Evolutionary conservation across 164 flowering plant species (phyloP).

Genomic region (Saururus chinensis): DNA sequence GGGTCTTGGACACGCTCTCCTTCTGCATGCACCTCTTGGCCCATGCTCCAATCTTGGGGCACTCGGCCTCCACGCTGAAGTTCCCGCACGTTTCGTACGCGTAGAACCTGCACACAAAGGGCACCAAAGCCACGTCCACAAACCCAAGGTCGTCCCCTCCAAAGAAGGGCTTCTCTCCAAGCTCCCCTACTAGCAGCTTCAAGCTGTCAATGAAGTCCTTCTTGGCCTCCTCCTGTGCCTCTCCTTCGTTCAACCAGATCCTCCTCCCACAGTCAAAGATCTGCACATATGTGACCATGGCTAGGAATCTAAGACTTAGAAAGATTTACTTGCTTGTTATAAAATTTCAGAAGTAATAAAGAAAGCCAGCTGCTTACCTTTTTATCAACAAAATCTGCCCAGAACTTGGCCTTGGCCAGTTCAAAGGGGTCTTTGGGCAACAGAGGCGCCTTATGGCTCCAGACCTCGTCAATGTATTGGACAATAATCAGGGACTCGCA

Average conservation of each 20-base stretch:
- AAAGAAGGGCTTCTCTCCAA: conserved; percentile 12
- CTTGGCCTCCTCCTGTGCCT: conserved; percentile 7
- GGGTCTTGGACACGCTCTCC: conserved; percentile 12
- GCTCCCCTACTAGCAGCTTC: conserved; percentile 13
- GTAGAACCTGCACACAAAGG: conserved; percentile 6
- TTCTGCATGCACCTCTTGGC: conserved; percentile 12
- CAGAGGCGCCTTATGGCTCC: conserved; percentile 9
- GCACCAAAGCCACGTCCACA: conserved; percentile 7
- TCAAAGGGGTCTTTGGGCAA: conserved; percentile 14
- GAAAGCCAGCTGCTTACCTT: conserved; percentile 5
- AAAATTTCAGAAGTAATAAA: no score
- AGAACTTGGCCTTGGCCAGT: conserved; percentile 11
- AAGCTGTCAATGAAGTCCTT: conserved; percentile 8
- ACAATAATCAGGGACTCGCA: conserved; percentile 18
- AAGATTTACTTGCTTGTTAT: no score
- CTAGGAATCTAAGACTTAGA: no score
- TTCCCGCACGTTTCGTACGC: conserved; percentile 6
- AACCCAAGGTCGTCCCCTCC: conserved; percentile 13
- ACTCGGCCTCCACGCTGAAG: conserved; percentile 11
- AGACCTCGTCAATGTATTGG: conserved; percentile 14
- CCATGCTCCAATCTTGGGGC: conserved; percentile 10
- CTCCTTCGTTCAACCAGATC: conserved; percentile 11
- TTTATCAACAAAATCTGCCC: conserved; percentile 14
- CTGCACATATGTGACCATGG: not conserved
- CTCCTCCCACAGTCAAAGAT: conserved; percentile 1